Evolutionary conservation across 495 filamentous ascomycete species (phyloP).

Genomic region (Penicillium odoratum): DNA sequence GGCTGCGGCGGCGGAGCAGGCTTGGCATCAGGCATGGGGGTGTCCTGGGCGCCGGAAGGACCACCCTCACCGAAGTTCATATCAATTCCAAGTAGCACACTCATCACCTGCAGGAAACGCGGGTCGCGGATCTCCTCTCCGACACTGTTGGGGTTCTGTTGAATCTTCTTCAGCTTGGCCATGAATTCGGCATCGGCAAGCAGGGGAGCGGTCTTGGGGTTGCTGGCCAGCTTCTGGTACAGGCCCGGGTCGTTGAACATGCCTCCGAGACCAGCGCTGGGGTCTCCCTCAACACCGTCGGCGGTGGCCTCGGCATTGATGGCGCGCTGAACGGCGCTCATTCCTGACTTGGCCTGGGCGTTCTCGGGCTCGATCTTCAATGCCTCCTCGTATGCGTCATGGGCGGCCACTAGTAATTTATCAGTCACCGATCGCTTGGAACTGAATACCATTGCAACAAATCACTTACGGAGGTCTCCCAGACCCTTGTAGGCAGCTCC

Average conservation of each 20-base stretch:
- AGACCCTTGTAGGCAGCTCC: slow-evolving; percentile 85
- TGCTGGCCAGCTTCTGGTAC: slow-evolving; percentile 83
- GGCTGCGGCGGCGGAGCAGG: slow-evolving; percentile 47
- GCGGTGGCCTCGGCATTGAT: slow-evolving; percentile 75
- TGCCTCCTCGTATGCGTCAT: slow-evolving; percentile 88
- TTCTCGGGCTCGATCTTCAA: slow-evolving; percentile 89
- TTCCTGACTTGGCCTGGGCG: slow-evolving; percentile 85
- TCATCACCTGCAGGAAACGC: slow-evolving; percentile 89
- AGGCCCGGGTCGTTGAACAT: slow-evolving; percentile 94
- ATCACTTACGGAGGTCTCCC: slow-evolving; percentile 68
- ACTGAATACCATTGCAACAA: not conserved
- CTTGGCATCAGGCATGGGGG: slow-evolving; percentile 72
- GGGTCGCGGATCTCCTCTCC: slow-evolving; percentile 84
- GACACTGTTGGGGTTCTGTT: slow-evolving; percentile 76
- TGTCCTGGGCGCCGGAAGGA: slow-evolving; percentile 61
- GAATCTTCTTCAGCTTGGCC: slow-evolving; percentile 77
- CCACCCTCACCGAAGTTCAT: slow-evolving; percentile 74
- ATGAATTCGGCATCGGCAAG: slow-evolving; percentile 89
- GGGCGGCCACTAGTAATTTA: slow-evolving; percentile 59
- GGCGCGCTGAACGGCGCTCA: slow-evolving; percentile 80
- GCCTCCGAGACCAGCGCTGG: slow-evolving; percentile 72
- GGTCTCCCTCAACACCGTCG: slow-evolving; percentile 66
- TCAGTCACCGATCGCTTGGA: not conserved
- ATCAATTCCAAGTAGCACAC: slow-evolving; percentile 89
- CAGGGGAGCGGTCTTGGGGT: slow-evolving; percentile 86